Evolutionary conservation across 2,329 filamentous ascomycete genomes (phyloP).

Genomic region (Apiospora saccharicola): DNA sequence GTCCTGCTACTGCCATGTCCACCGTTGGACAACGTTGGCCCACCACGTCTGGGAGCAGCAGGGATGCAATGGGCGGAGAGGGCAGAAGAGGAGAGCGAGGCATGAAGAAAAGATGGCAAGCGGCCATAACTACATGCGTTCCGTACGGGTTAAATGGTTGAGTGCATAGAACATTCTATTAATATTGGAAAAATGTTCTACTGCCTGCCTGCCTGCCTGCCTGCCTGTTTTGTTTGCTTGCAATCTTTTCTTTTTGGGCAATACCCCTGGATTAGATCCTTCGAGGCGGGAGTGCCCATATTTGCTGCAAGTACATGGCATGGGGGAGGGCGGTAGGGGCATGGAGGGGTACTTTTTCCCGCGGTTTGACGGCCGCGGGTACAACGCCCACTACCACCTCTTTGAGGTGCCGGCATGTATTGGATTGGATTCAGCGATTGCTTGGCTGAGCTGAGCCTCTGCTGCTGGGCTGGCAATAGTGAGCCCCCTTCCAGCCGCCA

Average conservation of each 20-base stretch:
- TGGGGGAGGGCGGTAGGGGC: not conserved
- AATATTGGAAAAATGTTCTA: not conserved
- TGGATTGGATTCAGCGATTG: not conserved
- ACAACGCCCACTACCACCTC: not conserved
- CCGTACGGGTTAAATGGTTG: not conserved
- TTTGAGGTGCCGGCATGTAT: not conserved
- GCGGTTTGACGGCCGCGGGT: not conserved
- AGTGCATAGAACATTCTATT: slow-evolving; percentile 16
- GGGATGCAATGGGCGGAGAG: not conserved
- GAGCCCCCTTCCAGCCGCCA: slow-evolving; percentile 12
- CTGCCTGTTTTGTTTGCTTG: slow-evolving; percentile 1
- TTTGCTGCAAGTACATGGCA: not conserved
- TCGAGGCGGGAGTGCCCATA: not conserved
- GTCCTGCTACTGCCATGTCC: not conserved
- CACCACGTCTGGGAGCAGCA: slow-evolving; percentile 17
- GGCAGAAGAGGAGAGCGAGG: not conserved
- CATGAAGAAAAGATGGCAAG: not conserved
- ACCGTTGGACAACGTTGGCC: slow-evolving; percentile 6
- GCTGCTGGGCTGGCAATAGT: not conserved
- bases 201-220: not conserved
- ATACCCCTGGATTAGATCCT: slow-evolving; percentile 10
- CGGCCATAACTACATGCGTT: not conserved
- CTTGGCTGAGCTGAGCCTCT: slow-evolving; percentile 20
- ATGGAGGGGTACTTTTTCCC: slow-evolving; percentile 1
- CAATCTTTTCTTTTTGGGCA: not conserved